Evolutionary conservation across 2,329 filamentous ascomycete species (phyloP).

Genomic region (Penicillium glabrum): DNA sequence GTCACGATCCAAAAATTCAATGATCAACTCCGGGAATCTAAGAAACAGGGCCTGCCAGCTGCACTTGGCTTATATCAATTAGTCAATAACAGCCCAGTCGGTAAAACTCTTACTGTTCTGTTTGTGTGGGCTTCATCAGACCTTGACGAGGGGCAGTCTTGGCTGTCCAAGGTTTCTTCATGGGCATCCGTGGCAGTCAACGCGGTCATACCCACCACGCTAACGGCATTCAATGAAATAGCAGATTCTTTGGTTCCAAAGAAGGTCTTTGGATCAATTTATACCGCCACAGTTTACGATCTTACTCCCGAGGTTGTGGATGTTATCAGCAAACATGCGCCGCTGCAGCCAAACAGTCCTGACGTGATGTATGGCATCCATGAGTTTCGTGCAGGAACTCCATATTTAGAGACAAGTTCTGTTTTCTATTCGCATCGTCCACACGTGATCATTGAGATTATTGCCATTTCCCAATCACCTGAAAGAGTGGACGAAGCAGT

Average conservation of each 20-base stretch:
- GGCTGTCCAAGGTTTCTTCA: slow-evolving; percentile 28
- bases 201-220: slow-evolving; percentile 23
- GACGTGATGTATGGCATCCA: slow-evolving; percentile 32
- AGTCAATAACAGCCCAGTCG: slow-evolving; percentile 31
- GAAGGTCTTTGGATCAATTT: slow-evolving; percentile 5
- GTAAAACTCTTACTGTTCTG: slow-evolving; percentile 24
- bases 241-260: slow-evolving; percentile 18
- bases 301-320: slow-evolving; percentile 27
- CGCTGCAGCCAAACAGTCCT: slow-evolving; percentile 19
- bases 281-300: slow-evolving; percentile 22
- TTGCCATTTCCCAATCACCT: slow-evolving; percentile 23
- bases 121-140: slow-evolving; percentile 37
- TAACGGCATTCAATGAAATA: slow-evolving; percentile 19
- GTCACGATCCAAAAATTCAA: slow-evolving; percentile 25
- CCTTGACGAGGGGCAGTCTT: slow-evolving; percentile 28
- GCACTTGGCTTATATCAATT: slow-evolving; percentile 25
- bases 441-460: slow-evolving; percentile 40
- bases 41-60: slow-evolving; percentile 17
- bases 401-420: slow-evolving; percentile 16
- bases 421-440: slow-evolving; percentile 31
- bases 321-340: slow-evolving; percentile 25
- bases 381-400: slow-evolving; percentile 23
- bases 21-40: slow-evolving; percentile 22
- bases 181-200: slow-evolving; percentile 29
- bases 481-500: slow-evolving; percentile 1